Evolutionary conservation across 768 basidiomycete genomes (phyloP).

Genomic region (Lentinula detonsa): DNA sequence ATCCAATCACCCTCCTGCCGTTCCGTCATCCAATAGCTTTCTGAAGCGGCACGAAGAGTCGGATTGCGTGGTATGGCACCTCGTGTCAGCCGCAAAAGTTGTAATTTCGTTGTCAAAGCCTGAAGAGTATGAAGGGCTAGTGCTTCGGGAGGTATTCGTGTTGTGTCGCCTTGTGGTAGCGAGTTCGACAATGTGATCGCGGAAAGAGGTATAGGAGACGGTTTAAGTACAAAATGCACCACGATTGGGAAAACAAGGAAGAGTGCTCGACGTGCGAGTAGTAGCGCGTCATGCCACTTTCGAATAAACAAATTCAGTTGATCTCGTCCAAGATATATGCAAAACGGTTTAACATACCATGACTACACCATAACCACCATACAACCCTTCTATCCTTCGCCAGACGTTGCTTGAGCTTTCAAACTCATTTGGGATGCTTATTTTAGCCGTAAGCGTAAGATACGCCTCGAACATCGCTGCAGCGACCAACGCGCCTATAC

Average conservation of each 20-base stretch:
- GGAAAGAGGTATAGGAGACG: conserved; percentile 22
- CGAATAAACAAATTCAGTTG: neutral
- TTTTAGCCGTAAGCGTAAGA: conserved; percentile 39
- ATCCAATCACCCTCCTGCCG: conserved; percentile 45
- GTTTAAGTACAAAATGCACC: conserved; percentile 35
- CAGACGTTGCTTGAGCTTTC: conserved; percentile 13
- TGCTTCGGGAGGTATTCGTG: conserved; percentile 21
- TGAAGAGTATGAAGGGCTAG: conserved; percentile 26
- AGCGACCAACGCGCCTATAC: conserved; percentile 41
- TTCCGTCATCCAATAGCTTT: conserved; percentile 54
- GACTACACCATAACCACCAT: conserved; percentile 11
- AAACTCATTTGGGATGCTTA: conserved; percentile 41
- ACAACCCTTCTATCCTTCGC: neutral
- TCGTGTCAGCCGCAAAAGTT: conserved; percentile 49
- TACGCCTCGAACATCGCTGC: conserved; percentile 49
- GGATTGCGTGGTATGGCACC: conserved; percentile 53
- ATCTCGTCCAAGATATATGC: neutral
- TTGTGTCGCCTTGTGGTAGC: conserved; percentile 14
- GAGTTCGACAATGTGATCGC: conserved; percentile 12
- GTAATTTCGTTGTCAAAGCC: conserved; percentile 38
- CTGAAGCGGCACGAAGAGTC: conserved; percentile 37
- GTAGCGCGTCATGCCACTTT: conserved; percentile 64
- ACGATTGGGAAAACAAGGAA: conserved; percentile 54
- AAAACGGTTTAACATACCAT: conserved; percentile 25
- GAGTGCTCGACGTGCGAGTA: conserved; percentile 45